These are phyloP conservation scores for Powellomyces hirtus DNA, from an alignment of 192 early-diverging fungal species.

Conservation along the genomic window DNA sequence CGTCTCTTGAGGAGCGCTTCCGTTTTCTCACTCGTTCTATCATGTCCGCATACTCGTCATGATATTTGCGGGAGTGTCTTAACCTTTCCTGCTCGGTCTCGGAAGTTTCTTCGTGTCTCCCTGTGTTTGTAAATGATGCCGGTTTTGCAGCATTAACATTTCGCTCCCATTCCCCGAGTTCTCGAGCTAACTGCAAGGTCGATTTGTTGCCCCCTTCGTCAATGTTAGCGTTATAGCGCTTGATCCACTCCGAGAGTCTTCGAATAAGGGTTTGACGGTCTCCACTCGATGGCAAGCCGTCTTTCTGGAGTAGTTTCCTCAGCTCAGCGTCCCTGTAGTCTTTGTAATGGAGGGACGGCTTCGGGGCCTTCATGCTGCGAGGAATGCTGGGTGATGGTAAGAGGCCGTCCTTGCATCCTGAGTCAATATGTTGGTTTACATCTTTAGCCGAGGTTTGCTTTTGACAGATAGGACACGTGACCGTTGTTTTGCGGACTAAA, in stretches of 20 bases:
- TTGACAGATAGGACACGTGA: conserved; percentile 40
- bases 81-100: neutral
- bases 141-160: neutral
- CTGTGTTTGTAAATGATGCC: conserved; percentile 5
- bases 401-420: too few relatives aligned
- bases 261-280: conserved; percentile 1
- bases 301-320: conserved; percentile 13
- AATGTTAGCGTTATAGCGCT: conserved; percentile 30
- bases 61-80: conserved; percentile 5
- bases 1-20: neutral
- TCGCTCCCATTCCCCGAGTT: conserved; percentile 26
- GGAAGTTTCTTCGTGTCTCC: conserved; percentile 3
- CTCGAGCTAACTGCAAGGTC: neutral
- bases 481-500: neutral
- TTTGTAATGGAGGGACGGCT: conserved; percentile 15
- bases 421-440: conserved; percentile 38
- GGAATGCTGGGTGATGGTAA: neutral
- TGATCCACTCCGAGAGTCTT: conserved; percentile 26
- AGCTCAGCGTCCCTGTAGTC: conserved; percentile 8
- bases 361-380: neutral
- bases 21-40: neutral
- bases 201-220: conserved; percentile 5
- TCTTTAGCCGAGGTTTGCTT: conserved; percentile 20
- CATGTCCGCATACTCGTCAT: conserved; percentile 5
- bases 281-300: conserved; percentile 14